These are phyloP conservation scores for Aureobasidium mangrovei DNA, from an alignment of 2,329 filamentous ascomycete species.

Conservation along the genomic window DNA sequence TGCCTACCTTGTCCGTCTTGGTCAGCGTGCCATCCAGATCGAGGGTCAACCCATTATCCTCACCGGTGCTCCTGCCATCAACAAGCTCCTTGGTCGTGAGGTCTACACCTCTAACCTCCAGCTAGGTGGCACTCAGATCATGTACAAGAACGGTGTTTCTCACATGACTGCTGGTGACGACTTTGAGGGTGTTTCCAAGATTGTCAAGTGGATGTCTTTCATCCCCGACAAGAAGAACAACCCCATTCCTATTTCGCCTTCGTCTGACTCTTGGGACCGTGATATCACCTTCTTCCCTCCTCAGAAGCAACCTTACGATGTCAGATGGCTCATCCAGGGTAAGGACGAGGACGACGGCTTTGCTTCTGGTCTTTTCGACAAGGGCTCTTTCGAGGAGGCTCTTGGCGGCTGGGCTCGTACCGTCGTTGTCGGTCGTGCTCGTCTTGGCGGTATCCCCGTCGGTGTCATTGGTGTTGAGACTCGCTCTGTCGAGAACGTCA, in stretches of 20 bases:
- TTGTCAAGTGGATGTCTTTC: slow-evolving; percentile 96
- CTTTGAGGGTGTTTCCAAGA: slow-evolving; percentile 95
- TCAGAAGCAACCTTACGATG: slow-evolving; percentile 80
- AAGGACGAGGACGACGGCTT: slow-evolving; percentile 80
- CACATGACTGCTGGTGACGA: slow-evolving; percentile 98
- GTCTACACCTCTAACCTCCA: slow-evolving; percentile 99
- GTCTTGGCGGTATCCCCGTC: slow-evolving; percentile 92
- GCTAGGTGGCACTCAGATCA: slow-evolving; percentile 99
- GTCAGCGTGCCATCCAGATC: slow-evolving; percentile 96
- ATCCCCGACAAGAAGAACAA: slow-evolving; percentile 91
- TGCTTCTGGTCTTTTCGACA: slow-evolving; percentile 88
- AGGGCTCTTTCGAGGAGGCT: slow-evolving; percentile 91
- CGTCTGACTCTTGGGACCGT: slow-evolving; percentile 82
- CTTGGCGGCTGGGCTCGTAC: slow-evolving; percentile 96
- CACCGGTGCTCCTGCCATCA: slow-evolving; percentile 92
- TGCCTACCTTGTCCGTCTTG: slow-evolving; percentile 95
- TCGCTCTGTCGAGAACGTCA: slow-evolving; percentile 91
- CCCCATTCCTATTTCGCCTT: slow-evolving; percentile 85
- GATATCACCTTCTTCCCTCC: slow-evolving; percentile 76
- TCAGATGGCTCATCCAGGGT: slow-evolving; percentile 85
- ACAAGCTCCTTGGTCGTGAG: slow-evolving; percentile 95
- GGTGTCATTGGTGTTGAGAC: slow-evolving; percentile 98
- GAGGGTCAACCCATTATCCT: slow-evolving; percentile 98
- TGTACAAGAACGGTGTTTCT: slow-evolving; percentile 99
- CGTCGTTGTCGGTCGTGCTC: slow-evolving; percentile 91